phyloP scores from a whole-genome alignment of 305 asterid species.

The Rubia occidens region DNA sequence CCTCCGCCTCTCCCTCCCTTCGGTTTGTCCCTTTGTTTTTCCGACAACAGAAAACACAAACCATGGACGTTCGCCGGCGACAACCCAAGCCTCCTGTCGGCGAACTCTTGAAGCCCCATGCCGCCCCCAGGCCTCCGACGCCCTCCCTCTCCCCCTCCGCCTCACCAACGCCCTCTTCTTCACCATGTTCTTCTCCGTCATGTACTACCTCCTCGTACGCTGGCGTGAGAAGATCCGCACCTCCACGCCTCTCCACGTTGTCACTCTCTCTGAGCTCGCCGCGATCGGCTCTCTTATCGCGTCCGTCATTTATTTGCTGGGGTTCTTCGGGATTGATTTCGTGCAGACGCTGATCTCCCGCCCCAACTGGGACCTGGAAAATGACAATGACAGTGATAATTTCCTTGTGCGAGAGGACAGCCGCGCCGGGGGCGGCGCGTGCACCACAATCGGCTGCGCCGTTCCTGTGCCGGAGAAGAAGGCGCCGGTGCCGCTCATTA shows the following conservation, averaged over 20 bases:
- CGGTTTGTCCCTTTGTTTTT: not conserved
- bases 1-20: not conserved
- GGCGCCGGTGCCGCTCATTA: conserved; percentile 15
- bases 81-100: conserved; percentile 8
- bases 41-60: not conserved
- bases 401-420: conserved; percentile 27
- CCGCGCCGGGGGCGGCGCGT: conserved; percentile 23
- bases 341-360: conserved; percentile 32
- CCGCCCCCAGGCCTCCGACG: conserved; percentile 25
- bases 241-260: conserved; percentile 33
- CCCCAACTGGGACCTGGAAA: conserved; percentile 42
- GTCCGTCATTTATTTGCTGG: conserved; percentile 29
- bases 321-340: conserved; percentile 33
- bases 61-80: conserved; percentile 41
- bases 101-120: conserved; percentile 21
- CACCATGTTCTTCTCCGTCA: conserved; percentile 34
- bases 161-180: conserved; percentile 33
- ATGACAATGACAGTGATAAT: conserved; percentile 17
- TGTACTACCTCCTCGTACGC: conserved; percentile 36
- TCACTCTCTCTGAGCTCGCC: conserved; percentile 34
- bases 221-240: conserved; percentile 46
- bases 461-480: conserved; percentile 16
- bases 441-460: conserved; percentile 31
- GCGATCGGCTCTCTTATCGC: conserved; percentile 31
- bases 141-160: conserved; percentile 28